Base-by-base conservation (phyloP, 2,329 filamentous ascomycete species). In the Hypomyces rosellus region DNA sequence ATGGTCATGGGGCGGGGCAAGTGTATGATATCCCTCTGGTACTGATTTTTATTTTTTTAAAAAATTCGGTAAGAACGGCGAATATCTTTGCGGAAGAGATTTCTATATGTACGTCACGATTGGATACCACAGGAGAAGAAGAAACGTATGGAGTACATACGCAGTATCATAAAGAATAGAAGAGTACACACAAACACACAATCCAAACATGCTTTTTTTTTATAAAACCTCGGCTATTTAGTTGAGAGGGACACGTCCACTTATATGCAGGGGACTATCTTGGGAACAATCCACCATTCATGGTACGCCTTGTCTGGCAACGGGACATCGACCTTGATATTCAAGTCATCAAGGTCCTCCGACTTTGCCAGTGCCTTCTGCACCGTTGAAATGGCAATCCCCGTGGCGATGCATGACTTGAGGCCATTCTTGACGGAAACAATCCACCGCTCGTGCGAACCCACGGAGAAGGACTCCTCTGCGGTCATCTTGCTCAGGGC, bases 331-430 rank as follows among this genome's bases (percentile, higher is more conserved):
- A 72, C 73, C 59, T 67, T 74, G 18, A 82, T 59, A 46, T 65
- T 67, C 46, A 75, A 41, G 42, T 63, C 55, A 34, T 54, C 55
- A 5, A 54, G 57, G 48, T 57, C 57, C 52, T 46, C 59, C 46
- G 54, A 61, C 51, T 61, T 66, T 15, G 71, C 68, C 8, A 85
- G 58, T 2, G 75, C 76, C 63, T 82, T 85, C 59, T 76, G 78
- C 44, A 86, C 65, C 1, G 73, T 74, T 20, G 76, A 75, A 40
- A 88, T 76, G 0, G 83, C 80, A 55, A 90, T 77, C 5, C 81
- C 81, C 1, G 84, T 75, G 8, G 81, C 82, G 54, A 91, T 89
- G 57, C 82, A 85, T n/a, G 85, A 81, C 60, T 82, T 82, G 59
- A 87, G 73, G 9, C 76, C 77, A 53, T 79, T 75, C 63, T 81